These are phyloP conservation scores for Chalara sp. DNA, from an alignment of 2,329 filamentous ascomycete species.

Conservation along the genomic window DNA sequence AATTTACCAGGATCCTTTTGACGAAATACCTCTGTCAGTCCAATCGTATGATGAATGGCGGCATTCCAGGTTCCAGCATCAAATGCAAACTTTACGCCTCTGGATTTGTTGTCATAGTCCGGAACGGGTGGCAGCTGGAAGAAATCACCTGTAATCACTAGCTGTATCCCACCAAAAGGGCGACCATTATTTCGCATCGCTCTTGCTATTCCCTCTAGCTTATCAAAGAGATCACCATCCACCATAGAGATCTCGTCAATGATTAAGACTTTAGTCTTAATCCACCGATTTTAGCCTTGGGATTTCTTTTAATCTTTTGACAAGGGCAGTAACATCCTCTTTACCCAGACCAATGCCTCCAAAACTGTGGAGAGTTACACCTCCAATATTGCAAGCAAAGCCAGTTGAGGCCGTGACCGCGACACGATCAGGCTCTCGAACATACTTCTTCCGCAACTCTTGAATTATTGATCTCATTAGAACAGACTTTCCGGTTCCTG, in stretches of 20 bases:
- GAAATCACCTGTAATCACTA: conserved; percentile 94
- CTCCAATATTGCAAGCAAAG: conserved; percentile 92
- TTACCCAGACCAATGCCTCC: conserved; percentile 93
- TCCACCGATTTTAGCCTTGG: conserved; percentile 86
- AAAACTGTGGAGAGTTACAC: conserved; percentile 93
- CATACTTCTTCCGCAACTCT: conserved; percentile 69
- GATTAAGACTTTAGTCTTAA: conserved; percentile 78
- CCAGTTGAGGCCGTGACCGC: conserved; percentile 95
- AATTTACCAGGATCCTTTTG: conserved; percentile 70
- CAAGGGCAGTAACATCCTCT: conserved; percentile 69
- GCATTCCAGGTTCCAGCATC: conserved; percentile 88
- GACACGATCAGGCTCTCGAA: conserved; percentile 71
- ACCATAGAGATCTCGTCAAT: conserved; percentile 99
- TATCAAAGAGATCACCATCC: conserved; percentile 93
- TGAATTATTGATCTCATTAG: conserved; percentile 87
- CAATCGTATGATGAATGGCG: conserved; percentile 91
- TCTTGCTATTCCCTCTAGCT: conserved; percentile 82
- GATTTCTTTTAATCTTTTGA: conserved; percentile 89
- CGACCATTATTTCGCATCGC: conserved; percentile 82
- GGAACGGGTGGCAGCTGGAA: conserved; percentile 95
- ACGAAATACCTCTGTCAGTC: conserved; percentile 90
- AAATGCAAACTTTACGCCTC: conserved; percentile 81
- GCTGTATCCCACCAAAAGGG: conserved; percentile 91
- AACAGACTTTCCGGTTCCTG: conserved; percentile 94
- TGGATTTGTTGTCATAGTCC: conserved; percentile 50